Conservation (phyloP, 2,329 filamentous ascomycete species). For the Myriosclerotinia curreyana region DNA sequence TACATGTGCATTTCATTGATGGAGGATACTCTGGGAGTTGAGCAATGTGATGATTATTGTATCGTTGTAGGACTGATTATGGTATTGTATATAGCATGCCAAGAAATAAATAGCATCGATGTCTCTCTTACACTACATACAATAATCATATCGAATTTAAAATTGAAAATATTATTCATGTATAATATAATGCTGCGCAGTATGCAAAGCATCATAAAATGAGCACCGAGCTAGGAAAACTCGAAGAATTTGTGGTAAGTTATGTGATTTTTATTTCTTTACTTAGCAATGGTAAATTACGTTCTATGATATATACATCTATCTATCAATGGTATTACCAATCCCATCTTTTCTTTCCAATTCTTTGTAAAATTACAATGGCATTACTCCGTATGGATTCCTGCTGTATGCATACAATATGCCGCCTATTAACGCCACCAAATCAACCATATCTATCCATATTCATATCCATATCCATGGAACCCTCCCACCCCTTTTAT, state of each 20-base stretch:
- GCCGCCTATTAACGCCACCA: background rate
- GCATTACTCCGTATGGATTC: background rate
- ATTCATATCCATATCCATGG: background rate
- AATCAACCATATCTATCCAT: background rate
- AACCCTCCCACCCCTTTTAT: background rate
- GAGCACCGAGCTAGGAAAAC: no score
- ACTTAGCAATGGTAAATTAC: background rate
- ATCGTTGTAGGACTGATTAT: no score
- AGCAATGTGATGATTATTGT: no score
- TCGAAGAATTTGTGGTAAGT: background rate
- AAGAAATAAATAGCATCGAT: no score
- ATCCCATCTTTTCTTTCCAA: background rate
- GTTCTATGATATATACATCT: background rate
- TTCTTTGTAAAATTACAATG: background rate
- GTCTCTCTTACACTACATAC: no score
- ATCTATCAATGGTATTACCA: background rate
- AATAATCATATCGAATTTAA: no score
- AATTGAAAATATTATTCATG: no score
- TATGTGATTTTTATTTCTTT: background rate
- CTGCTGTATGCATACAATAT: background rate
- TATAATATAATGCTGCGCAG: no score
- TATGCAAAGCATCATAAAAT: no score
- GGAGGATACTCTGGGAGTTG: no score
- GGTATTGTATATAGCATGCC: no score
- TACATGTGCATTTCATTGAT: no score